Conservation (phyloP, 129 eudicot genomes). For the Flaveria trinervia region DNA sequence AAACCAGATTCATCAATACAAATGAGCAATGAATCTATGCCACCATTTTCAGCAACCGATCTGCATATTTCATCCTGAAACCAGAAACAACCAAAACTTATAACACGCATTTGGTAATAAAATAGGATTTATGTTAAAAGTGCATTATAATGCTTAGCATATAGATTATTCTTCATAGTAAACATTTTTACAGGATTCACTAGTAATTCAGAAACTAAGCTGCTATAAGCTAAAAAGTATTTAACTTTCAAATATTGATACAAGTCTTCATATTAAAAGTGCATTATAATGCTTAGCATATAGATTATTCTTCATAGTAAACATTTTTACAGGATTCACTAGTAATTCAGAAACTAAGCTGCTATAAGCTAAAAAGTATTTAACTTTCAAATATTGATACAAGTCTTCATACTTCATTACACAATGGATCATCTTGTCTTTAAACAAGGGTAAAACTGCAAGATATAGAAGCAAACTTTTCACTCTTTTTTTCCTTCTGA, state of each 20-base stretch:
- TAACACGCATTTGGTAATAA: not conserved
- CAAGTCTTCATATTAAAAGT: not conserved
- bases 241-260: too few species aligned
- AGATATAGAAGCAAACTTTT: not conserved
- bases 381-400: not conserved
- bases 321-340: too few species aligned
- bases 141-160: not conserved
- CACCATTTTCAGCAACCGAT: constrained; percentile 79
- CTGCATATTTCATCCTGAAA: constrained; percentile 98
- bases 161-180: constrained; percentile 11
- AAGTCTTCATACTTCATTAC: not conserved
- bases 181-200: too few species aligned
- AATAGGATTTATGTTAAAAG: not conserved
- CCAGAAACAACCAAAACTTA: constrained; percentile 18
- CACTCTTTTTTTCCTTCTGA: not conserved
- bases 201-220: too few species aligned
- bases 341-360: too few species aligned
- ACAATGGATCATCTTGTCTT: not conserved
- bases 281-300: not conserved
- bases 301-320: constrained; percentile 13
- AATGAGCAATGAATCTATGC: constrained; percentile 78
- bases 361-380: not conserved
- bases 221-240: not conserved
- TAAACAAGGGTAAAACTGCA: not conserved
- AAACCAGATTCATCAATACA: constrained; percentile 73